phyloP scores from a whole-genome alignment of 176 grass and related monocot species.

The Ampelocalamus luodianensis region DNA sequence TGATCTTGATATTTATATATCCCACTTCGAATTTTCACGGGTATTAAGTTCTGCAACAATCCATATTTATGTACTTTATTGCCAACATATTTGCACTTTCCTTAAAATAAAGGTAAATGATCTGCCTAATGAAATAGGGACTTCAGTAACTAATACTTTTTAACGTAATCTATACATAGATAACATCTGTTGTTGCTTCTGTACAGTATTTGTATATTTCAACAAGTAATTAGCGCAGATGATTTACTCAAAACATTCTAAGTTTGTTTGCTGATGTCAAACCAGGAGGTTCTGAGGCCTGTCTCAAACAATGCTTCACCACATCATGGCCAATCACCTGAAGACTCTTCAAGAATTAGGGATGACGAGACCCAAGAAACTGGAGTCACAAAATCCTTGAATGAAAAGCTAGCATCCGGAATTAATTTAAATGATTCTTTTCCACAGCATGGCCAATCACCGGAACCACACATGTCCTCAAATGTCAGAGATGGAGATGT shows the following conservation, averaged over 20 bases:
- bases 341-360: constrained; percentile 53
- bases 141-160: neutral
- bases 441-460: constrained; percentile 41
- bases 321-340: constrained; percentile 42
- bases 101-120: constrained; percentile 10
- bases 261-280: constrained; percentile 41
- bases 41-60: constrained; percentile 33
- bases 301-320: constrained; percentile 44
- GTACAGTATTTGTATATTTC: constrained; percentile 14
- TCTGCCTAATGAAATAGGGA: neutral
- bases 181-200: constrained; percentile 32
- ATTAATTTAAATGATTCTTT: constrained; percentile 40
- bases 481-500: constrained; percentile 56
- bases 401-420: constrained; percentile 43
- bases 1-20: constrained; percentile 4
- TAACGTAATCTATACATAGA: constrained; percentile 17
- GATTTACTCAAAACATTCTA: constrained; percentile 3
- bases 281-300: constrained; percentile 48
- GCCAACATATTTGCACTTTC: neutral
- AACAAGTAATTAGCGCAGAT: neutral
- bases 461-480: constrained; percentile 34
- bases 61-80: neutral
- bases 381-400: constrained; percentile 41
- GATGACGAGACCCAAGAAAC: constrained; percentile 51
- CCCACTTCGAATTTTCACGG: neutral